Evolutionary conservation across 2,329 filamentous ascomycete genomes (phyloP), one percentile per base, ranked within the genome.

Genomic region (Xylaria sp.): DNA sequence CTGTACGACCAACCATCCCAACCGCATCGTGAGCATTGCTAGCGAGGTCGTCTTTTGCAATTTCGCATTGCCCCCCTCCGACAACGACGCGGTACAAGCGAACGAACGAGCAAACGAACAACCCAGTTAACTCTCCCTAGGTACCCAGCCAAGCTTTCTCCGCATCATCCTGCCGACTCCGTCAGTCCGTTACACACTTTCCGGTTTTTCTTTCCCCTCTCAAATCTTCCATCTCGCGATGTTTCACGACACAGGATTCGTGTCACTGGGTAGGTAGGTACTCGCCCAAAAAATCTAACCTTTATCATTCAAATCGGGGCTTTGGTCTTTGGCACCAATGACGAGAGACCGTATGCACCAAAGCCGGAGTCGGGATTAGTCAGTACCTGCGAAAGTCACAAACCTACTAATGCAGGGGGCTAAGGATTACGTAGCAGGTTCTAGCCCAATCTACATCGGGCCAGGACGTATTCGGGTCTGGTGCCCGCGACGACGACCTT

Each of bases 401-500:
- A n/a, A n/a, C 40, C 21, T 52, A 28, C 45, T 61, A 49, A 57
- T 54, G 60, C 56, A 60, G 49, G 51, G 51, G 49, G 35, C 45
- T 43, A 46, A n/a, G 15, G 23, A 53, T 53, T 52, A 33, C 43
- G 43, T 46, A 46, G 43, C 47, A 38, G 52, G 37, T 42, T 60
- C 42, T 56, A 46, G 47, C 57, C 53, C 35, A 33, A 50, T 33
- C 40, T 40, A 15, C 15, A 45, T 56, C 40, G 35, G 35, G 53
- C 35, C 45, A 55, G 37, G 59, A 12, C 55, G 43, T 50, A 45
- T 58, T 64, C 49, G 51, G 53, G 64, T 37, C 57, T 66, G 61
- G 61, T 45, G 53, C 59, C n/a, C 57, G 64, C 64, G 64, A 67
- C 64, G 64, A 65, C 64, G 58, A 67, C 54, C 47, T 60, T 67